phyloP scores from a whole-genome alignment of 2,329 filamentous ascomycete species.

The Pseudocercospora crystallina region DNA sequence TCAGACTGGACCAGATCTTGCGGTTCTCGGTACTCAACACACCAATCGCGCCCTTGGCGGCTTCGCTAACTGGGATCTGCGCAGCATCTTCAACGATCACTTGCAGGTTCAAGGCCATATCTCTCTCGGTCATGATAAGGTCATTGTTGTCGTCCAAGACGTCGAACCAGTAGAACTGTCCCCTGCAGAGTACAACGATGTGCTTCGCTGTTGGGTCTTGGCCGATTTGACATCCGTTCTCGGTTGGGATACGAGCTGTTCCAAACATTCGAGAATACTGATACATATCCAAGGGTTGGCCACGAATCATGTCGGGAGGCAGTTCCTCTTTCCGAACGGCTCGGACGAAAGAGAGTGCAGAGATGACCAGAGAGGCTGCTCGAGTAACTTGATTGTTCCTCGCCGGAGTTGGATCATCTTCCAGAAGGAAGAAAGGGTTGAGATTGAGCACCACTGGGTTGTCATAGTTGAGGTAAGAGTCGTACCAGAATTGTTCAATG shows the following conservation, averaged over 20 bases:
- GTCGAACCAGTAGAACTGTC: constrained; percentile 99
- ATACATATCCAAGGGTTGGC: constrained; percentile 92
- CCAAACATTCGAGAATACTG: constrained; percentile 95
- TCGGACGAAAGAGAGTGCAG: constrained; percentile 85
- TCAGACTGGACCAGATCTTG: constrained; percentile 89
- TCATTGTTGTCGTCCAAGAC: constrained; percentile 93
- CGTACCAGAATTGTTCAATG: constrained; percentile 99
- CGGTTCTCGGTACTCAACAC: constrained; percentile 95
- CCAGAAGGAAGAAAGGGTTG: constrained; percentile 95
- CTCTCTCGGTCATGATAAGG: constrained; percentile 94
- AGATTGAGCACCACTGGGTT: constrained; percentile 96
- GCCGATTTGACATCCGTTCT: constrained; percentile 92
- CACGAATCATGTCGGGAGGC: constrained; percentile 80
- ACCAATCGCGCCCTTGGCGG: constrained; percentile 90
- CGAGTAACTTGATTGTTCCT: constrained; percentile 95
- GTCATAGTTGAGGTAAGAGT: constrained; percentile 96
- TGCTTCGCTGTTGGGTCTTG: constrained; percentile 93
- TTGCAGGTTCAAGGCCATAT: constrained; percentile 85
- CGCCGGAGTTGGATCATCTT: constrained; percentile 95
- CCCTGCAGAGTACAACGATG: constrained; percentile 86
- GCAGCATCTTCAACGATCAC: constrained; percentile 89
- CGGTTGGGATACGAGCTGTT: constrained; percentile 89
- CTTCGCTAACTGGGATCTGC: constrained; percentile 86
- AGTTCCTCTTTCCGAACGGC: constrained; percentile 92
- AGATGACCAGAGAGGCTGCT: constrained; percentile 87